Base-by-base conservation (phyloP, 2,329 filamentous ascomycete genomes). In the Plectosphaerella plurivora region DNA sequence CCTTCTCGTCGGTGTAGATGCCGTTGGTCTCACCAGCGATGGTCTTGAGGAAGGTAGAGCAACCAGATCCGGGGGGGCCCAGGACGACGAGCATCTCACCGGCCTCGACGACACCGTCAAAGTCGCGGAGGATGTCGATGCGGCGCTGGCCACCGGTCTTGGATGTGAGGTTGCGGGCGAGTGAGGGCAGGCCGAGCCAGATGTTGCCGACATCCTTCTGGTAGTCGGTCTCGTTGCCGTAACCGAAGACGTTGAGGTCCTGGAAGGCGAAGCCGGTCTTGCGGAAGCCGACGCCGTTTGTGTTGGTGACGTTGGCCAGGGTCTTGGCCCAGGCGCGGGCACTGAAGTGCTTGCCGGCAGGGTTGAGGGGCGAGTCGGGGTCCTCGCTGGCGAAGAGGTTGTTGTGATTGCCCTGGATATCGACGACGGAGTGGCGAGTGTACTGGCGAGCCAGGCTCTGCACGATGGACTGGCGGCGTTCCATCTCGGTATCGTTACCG, bases 11-110 rank as follows among this genome's bases (percentile, higher is more conserved):
- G 5, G 88, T 73, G 53, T 77, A 77, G 55, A 87, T 78, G 15
- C 84, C 85, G 55, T 87, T 78, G 0, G 82, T 85, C 63, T 89
- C 84, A 35, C 86, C 85, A 2, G 65, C 63, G 8, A 67, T 46
- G 4, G 63, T 57, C 53, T 87, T 88, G 50, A 88, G 70, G 58
- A 88, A 83, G 1, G 86, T 88, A 9, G 84, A 83, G 59, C 86
- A 89, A 22, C 81, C 81, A 2, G 64, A 60, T 5, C 69, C 69
- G 8, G 81, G 78, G 49, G 77, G 77, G 24, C 79, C 79, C 7
- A 83, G 71, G 11, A 82, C 79, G 18, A 80, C 73, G 33, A 82
- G 66, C 74, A 82, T 77, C 68, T 83, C 79, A 12, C 79, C 79
- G 24, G 65, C 69, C 55, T 77, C 66, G 3, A 82, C 72, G 1